These are phyloP conservation scores for Gossypium laxum DNA, from an alignment of 441 rosid species.

Conservation along the genomic window DNA sequence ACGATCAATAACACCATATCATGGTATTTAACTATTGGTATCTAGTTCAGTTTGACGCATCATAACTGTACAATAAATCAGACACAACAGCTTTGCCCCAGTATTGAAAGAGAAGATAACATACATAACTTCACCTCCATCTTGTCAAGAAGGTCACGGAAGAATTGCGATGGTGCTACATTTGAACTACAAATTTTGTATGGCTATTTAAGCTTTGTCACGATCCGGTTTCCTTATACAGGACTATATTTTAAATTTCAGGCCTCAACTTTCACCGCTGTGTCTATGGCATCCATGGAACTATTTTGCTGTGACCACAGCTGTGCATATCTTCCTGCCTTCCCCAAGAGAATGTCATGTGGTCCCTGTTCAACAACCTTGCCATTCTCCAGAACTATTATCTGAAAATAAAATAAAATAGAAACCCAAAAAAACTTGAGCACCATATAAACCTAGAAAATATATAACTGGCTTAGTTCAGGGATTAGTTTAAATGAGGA, in stretches of 20 bases:
- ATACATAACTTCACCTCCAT: not conserved
- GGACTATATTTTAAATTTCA: slow-evolving; percentile 12
- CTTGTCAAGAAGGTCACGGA: not conserved
- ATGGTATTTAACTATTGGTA: not conserved
- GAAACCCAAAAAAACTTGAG: not conserved
- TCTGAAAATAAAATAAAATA: slow-evolving; percentile 30
- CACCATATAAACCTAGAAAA: not conserved
- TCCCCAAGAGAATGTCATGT: slow-evolving; percentile 63
- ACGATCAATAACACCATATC: not conserved
- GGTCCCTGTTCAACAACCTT: slow-evolving; percentile 90
- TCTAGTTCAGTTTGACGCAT: not conserved
- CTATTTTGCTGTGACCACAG: slow-evolving; percentile 88
- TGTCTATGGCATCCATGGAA: slow-evolving; percentile 50
- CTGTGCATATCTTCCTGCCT: slow-evolving; percentile 88
- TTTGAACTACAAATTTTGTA: not conserved
- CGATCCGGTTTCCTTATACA: not conserved
- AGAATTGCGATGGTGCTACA: not conserved
- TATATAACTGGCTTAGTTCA: not conserved
- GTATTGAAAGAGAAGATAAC: not conserved
- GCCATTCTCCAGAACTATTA: slow-evolving; percentile 84
- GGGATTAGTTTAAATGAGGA: not conserved
- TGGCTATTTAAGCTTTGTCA: not conserved
- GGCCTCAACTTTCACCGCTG: slow-evolving; percentile 40
- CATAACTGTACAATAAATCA: not conserved
- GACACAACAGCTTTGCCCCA: slow-evolving; percentile 1